These are phyloP conservation scores for Penicillium desertorum DNA, from an alignment of 495 filamentous ascomycete species.

Conservation along the genomic window DNA sequence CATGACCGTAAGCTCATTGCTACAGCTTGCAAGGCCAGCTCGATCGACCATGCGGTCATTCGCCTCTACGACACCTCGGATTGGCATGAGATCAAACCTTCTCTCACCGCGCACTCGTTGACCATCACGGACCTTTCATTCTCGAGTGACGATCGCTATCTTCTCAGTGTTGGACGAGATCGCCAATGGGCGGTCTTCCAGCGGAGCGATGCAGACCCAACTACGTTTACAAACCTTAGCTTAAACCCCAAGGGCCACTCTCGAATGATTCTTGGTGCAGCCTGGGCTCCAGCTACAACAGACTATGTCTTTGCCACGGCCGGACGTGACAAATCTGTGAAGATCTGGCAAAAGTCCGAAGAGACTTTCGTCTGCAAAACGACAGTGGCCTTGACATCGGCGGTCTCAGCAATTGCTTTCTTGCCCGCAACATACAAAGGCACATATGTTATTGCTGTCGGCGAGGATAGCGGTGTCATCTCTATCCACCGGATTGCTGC, in stretches of 20 bases:
- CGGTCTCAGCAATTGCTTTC: conserved; percentile 80
- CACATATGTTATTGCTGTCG: conserved; percentile 61
- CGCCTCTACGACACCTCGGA: conserved; percentile 79
- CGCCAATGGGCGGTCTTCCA: conserved; percentile 84
- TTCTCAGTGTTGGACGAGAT: conserved; percentile 90
- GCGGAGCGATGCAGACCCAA: conserved; percentile 38
- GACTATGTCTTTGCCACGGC: conserved; percentile 73
- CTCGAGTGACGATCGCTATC: conserved; percentile 64
- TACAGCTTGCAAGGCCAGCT: conserved; percentile 91
- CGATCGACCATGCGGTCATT: conserved; percentile 90
- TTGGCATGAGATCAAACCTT: conserved; percentile 86
- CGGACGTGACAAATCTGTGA: conserved; percentile 80
- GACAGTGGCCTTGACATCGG: conserved; percentile 53
- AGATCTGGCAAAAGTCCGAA: conserved; percentile 62
- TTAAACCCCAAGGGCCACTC: conserved; percentile 81
- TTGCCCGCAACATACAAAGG: conserved; percentile 38
- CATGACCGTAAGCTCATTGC: conserved; percentile 74
- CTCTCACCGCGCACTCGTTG: conserved; percentile 74
- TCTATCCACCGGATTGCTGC: conserved; percentile 42
- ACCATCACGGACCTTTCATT: conserved; percentile 83
- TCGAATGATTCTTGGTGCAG: conserved; percentile 82
- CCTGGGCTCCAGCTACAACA: conserved; percentile 65
- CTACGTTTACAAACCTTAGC: conserved; percentile 53
- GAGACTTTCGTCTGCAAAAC: conserved; percentile 47
- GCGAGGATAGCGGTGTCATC: conserved; percentile 52